phyloP scores from a whole-genome alignment of 208 protist genomes.

The Angomonas desouzai region DNA sequence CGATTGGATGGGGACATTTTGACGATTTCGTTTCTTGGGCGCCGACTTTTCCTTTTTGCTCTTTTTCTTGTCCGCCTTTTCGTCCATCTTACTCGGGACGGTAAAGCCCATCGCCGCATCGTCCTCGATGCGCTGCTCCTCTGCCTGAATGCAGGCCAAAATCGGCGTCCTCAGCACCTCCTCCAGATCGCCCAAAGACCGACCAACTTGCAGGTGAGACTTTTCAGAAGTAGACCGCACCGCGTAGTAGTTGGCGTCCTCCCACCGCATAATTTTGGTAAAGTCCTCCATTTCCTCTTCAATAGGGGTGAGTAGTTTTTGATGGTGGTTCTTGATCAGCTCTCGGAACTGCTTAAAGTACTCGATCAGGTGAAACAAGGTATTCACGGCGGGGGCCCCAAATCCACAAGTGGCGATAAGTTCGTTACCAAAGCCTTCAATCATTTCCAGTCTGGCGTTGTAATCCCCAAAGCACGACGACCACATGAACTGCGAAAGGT shows the following conservation, averaged over 20 bases:
- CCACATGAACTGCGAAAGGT: constrained; percentile 81
- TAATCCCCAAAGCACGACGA: constrained; percentile 74
- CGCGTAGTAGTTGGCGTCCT: constrained; percentile 94
- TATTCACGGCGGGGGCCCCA: constrained; percentile 59
- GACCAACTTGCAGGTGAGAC: constrained; percentile 94
- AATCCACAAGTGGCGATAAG: constrained; percentile 34
- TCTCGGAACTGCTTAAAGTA: constrained; percentile 82
- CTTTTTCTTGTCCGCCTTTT: constrained; percentile 9
- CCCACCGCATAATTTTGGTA: constrained; percentile 89
- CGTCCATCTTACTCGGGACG: constrained; percentile 11
- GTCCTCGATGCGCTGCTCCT: constrained; percentile 84
- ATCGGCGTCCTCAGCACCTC: constrained; percentile 72
- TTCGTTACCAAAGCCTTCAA: constrained; percentile 67
- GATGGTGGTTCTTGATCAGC: constrained; percentile 37
- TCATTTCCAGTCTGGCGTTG: constrained; percentile 50
- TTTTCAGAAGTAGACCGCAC: constrained; percentile 93
- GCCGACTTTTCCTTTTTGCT: background rate
- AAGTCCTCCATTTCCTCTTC: constrained; percentile 88
- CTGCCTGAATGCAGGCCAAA: constrained; percentile 43
- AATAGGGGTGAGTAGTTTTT: constrained; percentile 48
- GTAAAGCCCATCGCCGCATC: constrained; percentile 74
- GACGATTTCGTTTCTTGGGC: constrained; percentile 5
- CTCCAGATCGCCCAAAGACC: constrained; percentile 62
- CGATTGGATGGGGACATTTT: background rate
- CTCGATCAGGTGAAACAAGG: constrained; percentile 68